Base-by-base conservation (phyloP, 2,329 filamentous ascomycete species). In the Cyphellophora attinorum region DNA sequence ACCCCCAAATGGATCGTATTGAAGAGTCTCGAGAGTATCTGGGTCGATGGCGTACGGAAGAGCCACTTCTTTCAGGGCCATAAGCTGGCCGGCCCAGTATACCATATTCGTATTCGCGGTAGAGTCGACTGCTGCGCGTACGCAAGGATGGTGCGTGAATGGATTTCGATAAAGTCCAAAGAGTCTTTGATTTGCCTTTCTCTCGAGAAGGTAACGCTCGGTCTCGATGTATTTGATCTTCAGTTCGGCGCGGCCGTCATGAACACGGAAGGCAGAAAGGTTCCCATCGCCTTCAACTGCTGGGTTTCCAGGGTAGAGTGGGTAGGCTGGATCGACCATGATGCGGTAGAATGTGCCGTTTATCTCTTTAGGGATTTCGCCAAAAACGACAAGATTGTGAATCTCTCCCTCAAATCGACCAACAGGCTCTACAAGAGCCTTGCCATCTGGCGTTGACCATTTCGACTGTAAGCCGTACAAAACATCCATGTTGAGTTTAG, bases 1-100 rank as follows among this genome's bases (percentile, higher is more conserved):
- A 3, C 54, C 57, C 13, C 52, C 53, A 40, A 60, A 62, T 18
- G 61, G 57, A 37, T 62, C 58, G 11, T 56, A 50, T 0, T 57
- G 51, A 11, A 54, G 50, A 0, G 61, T 64, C 16, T 62, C 58
- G 1, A 65, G 48, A 0, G 60, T 61, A 8, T 53, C 45, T 0
- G 61, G 60, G 37, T 64, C 53, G 39, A 62, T 52, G 2, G 55
- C 56, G 19, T 61, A 64, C 11, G 38, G 38, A 4, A 37, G 19
- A 4, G 2, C 38, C 5, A 19, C 34, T 16, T 40, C 38, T 18
- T 37, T 37, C 5, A 40, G 27, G 10, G 38, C 38, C 19, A 40
- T 12, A 12, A 40, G 15, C 12, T 21, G 6, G 3, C 23, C 27
- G 3, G 38, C 38, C 38, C 38, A 40, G 5, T 5, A 17, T 4